A percentile compares a stretch with the other conserved stretches of the same genome.
phyloP scores from a whole-genome alignment of 176 grass and related monocot genomes.

The Urochloa ruziziensis region DNA sequence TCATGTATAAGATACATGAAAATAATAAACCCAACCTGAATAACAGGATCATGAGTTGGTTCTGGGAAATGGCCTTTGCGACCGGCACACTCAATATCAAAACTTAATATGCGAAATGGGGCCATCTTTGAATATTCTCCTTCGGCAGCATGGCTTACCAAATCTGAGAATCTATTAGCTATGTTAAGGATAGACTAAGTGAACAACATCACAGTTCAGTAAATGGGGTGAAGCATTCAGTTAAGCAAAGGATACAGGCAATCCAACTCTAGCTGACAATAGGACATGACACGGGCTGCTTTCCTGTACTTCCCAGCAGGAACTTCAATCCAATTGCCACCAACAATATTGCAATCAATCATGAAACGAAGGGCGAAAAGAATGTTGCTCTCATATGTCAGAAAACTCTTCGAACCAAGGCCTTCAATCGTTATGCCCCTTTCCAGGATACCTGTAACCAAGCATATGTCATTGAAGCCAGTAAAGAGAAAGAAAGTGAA shows the following conservation, averaged over 20 bases:
- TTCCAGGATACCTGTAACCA: constrained; percentile 76
- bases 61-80: constrained; percentile 98
- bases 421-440: constrained; percentile 85
- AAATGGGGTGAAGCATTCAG: constrained; percentile 23
- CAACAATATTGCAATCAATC: constrained; percentile 92
- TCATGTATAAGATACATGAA: not conserved
- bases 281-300: constrained; percentile 61
- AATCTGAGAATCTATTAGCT: constrained; percentile 65
- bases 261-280: constrained; percentile 88
- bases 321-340: constrained; percentile 97
- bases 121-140: constrained; percentile 93
- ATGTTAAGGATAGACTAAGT: constrained; percentile 42
- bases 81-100: constrained; percentile 97
- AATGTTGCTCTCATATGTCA: constrained; percentile 98
- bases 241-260: constrained; percentile 76
- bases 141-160: constrained; percentile 85
- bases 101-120: constrained; percentile 93
- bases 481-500: not conserved
- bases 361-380: constrained; percentile 98
- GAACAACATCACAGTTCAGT: not conserved
- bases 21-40: constrained; percentile 74
- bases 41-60: constrained; percentile 97
- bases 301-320: constrained; percentile 89
- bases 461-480: constrained; percentile 29
- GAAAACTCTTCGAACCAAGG: constrained; percentile 77